Evolutionary conservation across 345 rosid species (phyloP), one percentile per base, ranked within the genome.

Genomic region (Pistacia integerrima): DNA sequence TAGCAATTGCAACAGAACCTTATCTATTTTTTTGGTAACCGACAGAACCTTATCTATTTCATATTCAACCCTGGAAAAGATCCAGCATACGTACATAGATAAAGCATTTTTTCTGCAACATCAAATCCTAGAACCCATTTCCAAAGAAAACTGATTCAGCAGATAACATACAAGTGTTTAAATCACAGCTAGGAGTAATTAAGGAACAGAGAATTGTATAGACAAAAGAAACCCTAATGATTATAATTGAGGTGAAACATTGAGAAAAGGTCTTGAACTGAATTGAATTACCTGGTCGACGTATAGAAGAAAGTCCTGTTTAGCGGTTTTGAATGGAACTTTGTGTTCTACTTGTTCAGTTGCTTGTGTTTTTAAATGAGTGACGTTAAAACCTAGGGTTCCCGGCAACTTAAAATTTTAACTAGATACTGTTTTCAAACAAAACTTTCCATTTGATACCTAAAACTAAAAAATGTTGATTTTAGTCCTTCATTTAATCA

Each of bases 351-450:
- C 18, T 10, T 1, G 59, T 17, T 73, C 46, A 30, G 8, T 49
- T 48, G 68, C 28, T 16, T 70, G 18, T 11, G 3, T 1, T 58
- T 5, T 57, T 5, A 33, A 33, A 13, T 1, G 54, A 4, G 20
- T 48, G 67, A 77, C 75, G 83, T 81, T 46, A 56, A 57, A 55
- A 33, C 30, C 69, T 77, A 81, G 81, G 78, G 81, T 41, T 69
- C 11, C 38, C n/a, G 54, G 62, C 3, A 22, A 46, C 18, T 20
- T 4, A 25, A 74, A 69, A 62, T 81, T 73, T 46, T 58, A 54
- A 33, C 0, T 14, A 12, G 55, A 33, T 69, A 22, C 83, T 14
- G 1, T 46, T 44, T 22, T 36, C 8, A 35, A 22, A 12, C 11
- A 11, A 17, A 18, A 70, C 2, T 3, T 10, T 12, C 3, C 17